Evolutionary conservation across 768 basidiomycete genomes (phyloP).

Genomic region (Leccinum boreale): DNA sequence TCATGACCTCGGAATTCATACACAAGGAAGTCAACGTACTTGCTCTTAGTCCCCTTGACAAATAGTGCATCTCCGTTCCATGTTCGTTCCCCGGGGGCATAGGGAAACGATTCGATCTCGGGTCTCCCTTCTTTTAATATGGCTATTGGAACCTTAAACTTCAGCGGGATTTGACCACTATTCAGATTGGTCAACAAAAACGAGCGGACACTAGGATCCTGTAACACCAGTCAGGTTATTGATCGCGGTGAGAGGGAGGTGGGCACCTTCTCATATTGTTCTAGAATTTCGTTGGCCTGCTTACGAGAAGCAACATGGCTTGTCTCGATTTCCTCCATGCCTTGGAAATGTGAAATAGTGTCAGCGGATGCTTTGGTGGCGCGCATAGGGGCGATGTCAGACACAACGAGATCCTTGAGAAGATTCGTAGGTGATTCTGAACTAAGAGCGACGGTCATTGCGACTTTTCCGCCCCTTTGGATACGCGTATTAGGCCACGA

Average conservation of each 20-base stretch:
- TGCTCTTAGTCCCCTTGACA: constrained; percentile 77
- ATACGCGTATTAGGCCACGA: constrained; percentile 1
- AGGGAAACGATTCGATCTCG: constrained; percentile 79
- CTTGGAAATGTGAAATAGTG: constrained; percentile 62
- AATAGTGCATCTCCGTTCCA: constrained; percentile 66
- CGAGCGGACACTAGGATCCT: constrained; percentile 74
- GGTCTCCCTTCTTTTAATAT: constrained; percentile 59
- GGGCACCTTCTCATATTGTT: constrained; percentile 59
- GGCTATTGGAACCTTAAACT: constrained; percentile 72
- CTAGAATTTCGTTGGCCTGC: constrained; percentile 66
- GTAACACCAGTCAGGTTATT: constrained; percentile 7
- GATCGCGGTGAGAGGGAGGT: neutral
- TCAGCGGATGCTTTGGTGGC: constrained; percentile 54
- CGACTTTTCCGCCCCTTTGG: constrained; percentile 80
- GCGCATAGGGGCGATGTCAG: constrained; percentile 76
- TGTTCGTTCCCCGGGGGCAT: constrained; percentile 47
- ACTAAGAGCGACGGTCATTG: constrained; percentile 63
- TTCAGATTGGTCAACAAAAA: constrained; percentile 85
- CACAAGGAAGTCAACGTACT: constrained; percentile 37
- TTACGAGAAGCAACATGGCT: constrained; percentile 56
- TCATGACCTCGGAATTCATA: constrained; percentile 2
- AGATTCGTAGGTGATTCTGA: constrained; percentile 39
- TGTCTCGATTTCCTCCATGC: constrained; percentile 71
- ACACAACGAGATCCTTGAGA: constrained; percentile 62
- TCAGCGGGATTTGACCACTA: constrained; percentile 35